These are phyloP conservation scores for Phoenix dactylifera DNA, from an alignment of 176 grass and related monocot species.

Conservation along the genomic window DNA sequence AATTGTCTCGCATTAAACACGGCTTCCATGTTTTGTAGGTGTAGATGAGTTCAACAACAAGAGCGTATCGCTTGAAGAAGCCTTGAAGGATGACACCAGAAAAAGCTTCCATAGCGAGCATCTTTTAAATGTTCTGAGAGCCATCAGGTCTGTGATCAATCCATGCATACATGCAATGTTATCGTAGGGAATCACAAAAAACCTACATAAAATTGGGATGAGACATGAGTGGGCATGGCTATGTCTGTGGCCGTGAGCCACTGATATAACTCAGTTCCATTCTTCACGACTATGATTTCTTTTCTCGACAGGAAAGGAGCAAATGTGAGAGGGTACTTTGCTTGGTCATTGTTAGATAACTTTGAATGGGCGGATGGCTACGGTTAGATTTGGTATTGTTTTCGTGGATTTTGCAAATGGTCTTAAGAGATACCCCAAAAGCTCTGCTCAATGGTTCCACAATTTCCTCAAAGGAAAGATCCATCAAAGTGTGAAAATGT, in stretches of 20 bases:
- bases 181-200: too few species aligned
- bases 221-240: too few species aligned
- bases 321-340: constrained; percentile 63
- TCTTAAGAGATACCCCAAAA: constrained; percentile 72
- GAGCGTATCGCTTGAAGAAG: constrained; percentile 40
- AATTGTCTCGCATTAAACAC: too few species aligned
- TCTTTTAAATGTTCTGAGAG: constrained; percentile 44
- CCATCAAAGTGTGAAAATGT: too few species aligned
- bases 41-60: constrained; percentile 67
- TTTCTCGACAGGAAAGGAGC: constrained; percentile 47
- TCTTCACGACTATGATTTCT: neutral
- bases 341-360: constrained; percentile 82
- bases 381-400: constrained; percentile 66
- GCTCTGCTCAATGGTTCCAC: constrained; percentile 53
- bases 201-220: too few species aligned
- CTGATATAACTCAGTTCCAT: too few species aligned
- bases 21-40: constrained; percentile 22
- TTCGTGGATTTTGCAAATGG: constrained; percentile 66
- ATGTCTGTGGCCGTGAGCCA: too few species aligned
- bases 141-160: constrained; percentile 40
- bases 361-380: constrained; percentile 86
- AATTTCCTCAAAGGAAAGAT: constrained; percentile 34
- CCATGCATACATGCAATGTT: neutral
- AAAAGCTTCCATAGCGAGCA: constrained; percentile 56
- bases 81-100: constrained; percentile 54